phyloP scores from a whole-genome alignment of 805 yeast species.

The Torulaspora quercuum region DNA sequence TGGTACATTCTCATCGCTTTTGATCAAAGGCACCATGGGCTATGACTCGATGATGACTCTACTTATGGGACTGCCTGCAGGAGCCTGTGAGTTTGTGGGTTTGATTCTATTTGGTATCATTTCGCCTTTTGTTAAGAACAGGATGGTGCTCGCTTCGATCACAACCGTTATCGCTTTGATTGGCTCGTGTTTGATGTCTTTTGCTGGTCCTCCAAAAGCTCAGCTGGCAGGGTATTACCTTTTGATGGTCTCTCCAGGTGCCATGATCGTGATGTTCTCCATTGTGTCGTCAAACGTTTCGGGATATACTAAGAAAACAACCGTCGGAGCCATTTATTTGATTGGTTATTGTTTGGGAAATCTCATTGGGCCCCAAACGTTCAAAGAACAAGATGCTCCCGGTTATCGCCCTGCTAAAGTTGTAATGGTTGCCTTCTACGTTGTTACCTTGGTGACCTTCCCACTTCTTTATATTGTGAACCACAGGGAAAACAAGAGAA shows the following conservation, averaged over 20 bases:
- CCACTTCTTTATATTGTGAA: slow-evolving; percentile 33
- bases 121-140: slow-evolving; percentile 39
- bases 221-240: slow-evolving; percentile 45
- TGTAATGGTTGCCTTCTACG: slow-evolving; percentile 44
- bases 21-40: slow-evolving; percentile 49
- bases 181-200: slow-evolving; percentile 39
- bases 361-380: slow-evolving; percentile 60
- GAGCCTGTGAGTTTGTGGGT: slow-evolving; percentile 41
- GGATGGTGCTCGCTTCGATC: slow-evolving; percentile 35
- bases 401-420: slow-evolving; percentile 54
- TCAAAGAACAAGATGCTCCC: slow-evolving; percentile 49
- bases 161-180: slow-evolving; percentile 50
- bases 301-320: slow-evolving; percentile 54
- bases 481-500: slow-evolving; percentile 46
- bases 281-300: slow-evolving; percentile 61
- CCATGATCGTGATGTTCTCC: slow-evolving; percentile 52
- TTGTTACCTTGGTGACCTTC: slow-evolving; percentile 40
- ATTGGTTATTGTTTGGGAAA: slow-evolving; percentile 54
- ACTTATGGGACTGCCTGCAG: slow-evolving; percentile 53
- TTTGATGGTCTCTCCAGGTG: slow-evolving; percentile 51
- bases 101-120: slow-evolving; percentile 37
- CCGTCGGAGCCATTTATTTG: slow-evolving; percentile 51
- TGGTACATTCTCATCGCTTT: slow-evolving; percentile 47
- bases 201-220: slow-evolving; percentile 44
- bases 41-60: slow-evolving; percentile 44